Evolutionary conservation across 2,329 filamentous ascomycete genomes (phyloP).

Genomic region (Lojkania enalia): DNA sequence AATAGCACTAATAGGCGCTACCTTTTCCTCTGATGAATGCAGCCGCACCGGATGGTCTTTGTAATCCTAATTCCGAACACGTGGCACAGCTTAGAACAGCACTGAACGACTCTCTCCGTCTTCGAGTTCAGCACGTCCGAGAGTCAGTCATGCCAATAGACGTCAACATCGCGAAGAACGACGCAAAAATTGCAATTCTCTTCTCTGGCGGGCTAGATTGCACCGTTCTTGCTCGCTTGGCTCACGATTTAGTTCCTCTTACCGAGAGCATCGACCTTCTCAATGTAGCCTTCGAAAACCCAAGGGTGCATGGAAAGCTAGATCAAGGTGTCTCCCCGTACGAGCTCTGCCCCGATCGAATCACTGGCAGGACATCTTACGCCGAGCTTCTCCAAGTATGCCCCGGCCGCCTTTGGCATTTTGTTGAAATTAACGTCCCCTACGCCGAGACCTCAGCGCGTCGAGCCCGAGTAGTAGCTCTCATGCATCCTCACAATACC

Average conservation of each 20-base stretch:
- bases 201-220: conserved; percentile 97
- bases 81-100: conserved; percentile 58
- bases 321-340: conserved; percentile 56
- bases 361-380: conserved; percentile 80
- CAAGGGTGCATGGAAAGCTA: conserved; percentile 58
- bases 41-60: conserved; percentile 24
- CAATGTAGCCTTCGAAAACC: conserved; percentile 97
- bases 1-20: conserved; percentile 27
- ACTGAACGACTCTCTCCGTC: conserved; percentile 63
- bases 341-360: conserved; percentile 85
- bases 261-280: conserved; percentile 79
- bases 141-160: conserved; percentile 22
- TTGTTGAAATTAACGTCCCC: conserved; percentile 82
- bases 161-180: conserved; percentile 1
- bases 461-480: conserved; percentile 67
- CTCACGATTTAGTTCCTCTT: conserved; percentile 72
- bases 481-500: conserved; percentile 93
- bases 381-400: conserved; percentile 73
- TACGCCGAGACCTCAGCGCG: conserved; percentile 74
- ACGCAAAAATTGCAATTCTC: conserved; percentile 70
- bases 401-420: conserved; percentile 74
- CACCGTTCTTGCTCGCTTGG: conserved; percentile 78
- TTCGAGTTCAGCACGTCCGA: conserved; percentile 52
- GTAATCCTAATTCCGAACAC: conserved; percentile 49
- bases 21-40: conserved; percentile 53